Base-by-base conservation (phyloP, 1,139 yeast genomes). In the Suhomyces terraborum region DNA sequence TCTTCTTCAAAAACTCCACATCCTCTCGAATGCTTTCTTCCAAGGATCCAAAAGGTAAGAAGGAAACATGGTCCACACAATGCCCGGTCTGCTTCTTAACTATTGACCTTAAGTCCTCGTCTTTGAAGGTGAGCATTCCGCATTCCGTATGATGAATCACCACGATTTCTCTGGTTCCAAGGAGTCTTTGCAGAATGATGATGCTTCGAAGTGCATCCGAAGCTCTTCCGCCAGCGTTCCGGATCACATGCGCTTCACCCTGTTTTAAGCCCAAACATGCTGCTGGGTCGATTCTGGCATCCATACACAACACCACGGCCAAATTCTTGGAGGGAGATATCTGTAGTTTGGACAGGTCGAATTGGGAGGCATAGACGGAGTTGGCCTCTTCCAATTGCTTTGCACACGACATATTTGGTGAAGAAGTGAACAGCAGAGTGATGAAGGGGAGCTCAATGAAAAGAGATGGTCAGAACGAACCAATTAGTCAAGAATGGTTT, bases 181-280 rank as follows among this genome's bases (percentile, higher is more conserved):
- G 57, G 28, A 62, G 48, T 31, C 56, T 44, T 43, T 64, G 68
- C 9, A 74, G 69, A 38, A 70, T 70, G 12, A 69, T 62, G 14
- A 70, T 47, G 46, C 70, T 63, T 26, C 76, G 52, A 34, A 70
- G 53, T 4, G 73, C 73, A 48, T 70, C 76, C 27, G 57, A 42
- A 2, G 73, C 66, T 40, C 76, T 54, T 3, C 76, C 76, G 14
- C 76, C 76, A 8, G 76, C 76, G 48, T 70, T 70, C 47, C 76
- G 58, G 25, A 70, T 68, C 9, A 70, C 72, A 51, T 69, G 76
- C 6, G 73, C 74, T 40, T 70, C 76, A 8, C 76, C 76, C 47
- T 66, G 69, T 14, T 58, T 53, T 16, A 71, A 50, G 2, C 75
- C 76, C n/a, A 70, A 52, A 1, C 64, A 58, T 22, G 55, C 62